Base-by-base conservation (phyloP, 2,329 filamentous ascomycete species). In the Botryosphaeria dothidea region DNA sequence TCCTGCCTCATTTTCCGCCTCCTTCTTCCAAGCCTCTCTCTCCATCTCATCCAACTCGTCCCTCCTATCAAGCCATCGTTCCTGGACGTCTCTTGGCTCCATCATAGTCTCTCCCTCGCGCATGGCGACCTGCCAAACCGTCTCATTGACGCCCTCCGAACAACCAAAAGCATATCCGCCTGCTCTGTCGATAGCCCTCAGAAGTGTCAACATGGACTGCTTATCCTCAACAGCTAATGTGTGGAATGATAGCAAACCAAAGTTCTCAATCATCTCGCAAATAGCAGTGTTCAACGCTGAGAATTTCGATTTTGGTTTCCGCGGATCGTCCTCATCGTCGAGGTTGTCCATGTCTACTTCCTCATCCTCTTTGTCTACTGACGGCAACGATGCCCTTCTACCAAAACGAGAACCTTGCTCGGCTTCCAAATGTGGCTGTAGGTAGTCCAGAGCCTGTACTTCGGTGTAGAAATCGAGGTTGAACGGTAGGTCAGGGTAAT, bases 391-490 rank as follows among this genome's bases (percentile, higher is more conserved):
- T 8, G 45, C 19, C 25, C 62, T 60, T 8, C 58, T 48, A 34
- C 54, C 64, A 21, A 66, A 62, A 6, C 64, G 57, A 9, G 75
- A 76, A 1, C 72, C 74, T 54, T 78, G 92, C 77, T 99, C 95
- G 25, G 86, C 84, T 71, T 93, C 89, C 46, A 99, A 86, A 66
- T 89, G 84, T 1, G 93, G 92, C 0, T 95, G 85, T 13, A 99
- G 84, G 70, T 97, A 92, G 23, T 87, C 87, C 3, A 99, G 85
- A 72, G 97, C 93, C 78, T 99, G 93, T 7, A 98, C 94, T 77
- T 99, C 94, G 67, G 95, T 98, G 77, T 98, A 99, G 78, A 90
- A 99, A 69, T 97, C 93, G 66, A 99, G 88, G 72, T 97, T 97
- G 83, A 99, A 97, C 0, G 93, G 92, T 0, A 99, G 84, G 27